A percentile compares a stretch with the other conserved stretches of the same genome.
Conservation (phyloP, 352 stramenopile genomes). For the Globisporangium paroecandrum region DNA sequence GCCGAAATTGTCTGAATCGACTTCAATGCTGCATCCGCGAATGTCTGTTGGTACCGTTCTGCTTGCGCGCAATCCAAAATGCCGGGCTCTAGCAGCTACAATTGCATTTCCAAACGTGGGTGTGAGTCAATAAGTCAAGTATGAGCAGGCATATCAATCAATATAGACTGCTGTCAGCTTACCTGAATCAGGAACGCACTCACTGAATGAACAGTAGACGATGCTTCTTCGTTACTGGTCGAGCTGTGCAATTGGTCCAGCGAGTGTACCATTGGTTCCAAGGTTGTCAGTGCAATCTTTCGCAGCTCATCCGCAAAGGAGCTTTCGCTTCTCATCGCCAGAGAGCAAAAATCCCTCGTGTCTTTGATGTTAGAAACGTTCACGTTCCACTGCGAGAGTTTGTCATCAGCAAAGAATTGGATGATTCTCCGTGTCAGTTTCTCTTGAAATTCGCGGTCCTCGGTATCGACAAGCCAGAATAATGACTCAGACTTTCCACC, state of each 20-base stretch:
- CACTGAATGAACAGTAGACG: not conserved
- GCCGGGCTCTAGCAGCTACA: constrained; percentile 14
- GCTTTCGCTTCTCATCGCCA: constrained; percentile 15
- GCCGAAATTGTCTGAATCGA: constrained; percentile 6
- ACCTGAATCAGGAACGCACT: constrained; percentile 19
- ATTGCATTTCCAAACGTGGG: not conserved
- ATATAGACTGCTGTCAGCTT: not conserved
- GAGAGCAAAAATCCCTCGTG: constrained; percentile 30
- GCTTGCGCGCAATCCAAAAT: constrained; percentile 1
- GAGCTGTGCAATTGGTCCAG: constrained; percentile 10
- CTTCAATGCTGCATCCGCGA: constrained; percentile 11
- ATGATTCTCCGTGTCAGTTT: constrained; percentile 3
- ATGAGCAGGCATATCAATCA: not conserved
- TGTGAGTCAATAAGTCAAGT: not conserved
- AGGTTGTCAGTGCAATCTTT: constrained; percentile 16
- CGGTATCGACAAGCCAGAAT: constrained; percentile 13
- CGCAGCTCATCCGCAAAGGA: constrained; percentile 25
- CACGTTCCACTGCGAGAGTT: constrained; percentile 14
- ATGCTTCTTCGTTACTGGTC: not conserved
- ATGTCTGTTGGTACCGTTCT: constrained; percentile 10
- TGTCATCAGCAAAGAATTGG: constrained; percentile 5
- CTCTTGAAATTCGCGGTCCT: constrained; percentile 1
- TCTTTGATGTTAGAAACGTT: constrained; percentile 16
- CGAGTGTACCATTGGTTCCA: constrained; percentile 19
- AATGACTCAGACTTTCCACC: not conserved